Evolutionary conservation across 176 grass and related monocot genomes (phyloP), one percentile per base, ranked within the genome.

Genomic region (Aegilops tauschii): DNA sequence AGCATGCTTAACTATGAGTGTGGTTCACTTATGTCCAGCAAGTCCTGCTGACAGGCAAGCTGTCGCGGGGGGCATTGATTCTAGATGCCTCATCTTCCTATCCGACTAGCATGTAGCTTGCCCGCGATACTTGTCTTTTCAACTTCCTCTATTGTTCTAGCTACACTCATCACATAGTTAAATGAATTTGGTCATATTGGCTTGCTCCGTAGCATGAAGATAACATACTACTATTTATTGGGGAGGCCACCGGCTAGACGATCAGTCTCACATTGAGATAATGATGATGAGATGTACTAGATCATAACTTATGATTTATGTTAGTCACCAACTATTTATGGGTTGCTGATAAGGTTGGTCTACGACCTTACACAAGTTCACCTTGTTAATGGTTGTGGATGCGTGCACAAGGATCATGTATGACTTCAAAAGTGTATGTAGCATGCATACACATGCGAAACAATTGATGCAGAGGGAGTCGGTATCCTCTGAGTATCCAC

Each of bases 1-100:
- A 42, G 39, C 9, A 2, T 2, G 2, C 39, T 42, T 42, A 42
- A 9, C 39, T 42, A 42, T 42, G 39, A 42, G 1, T 10, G 2
- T 42, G 39, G 39, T 9, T 42, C 39, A 42, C 39, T 42, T 42
- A 10, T 42, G 39, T 9, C 39, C 39, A 42, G 9, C 39, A 9
- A 42, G 39, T 42, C 9, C 9, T 42, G 8, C 9, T 2, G 49
- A 16, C 6, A 20, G 54, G 58, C 58, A 61, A 23, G 58, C 18
- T 0, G 21, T 2, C 2, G 0, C 0, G n/a, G 58, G 21, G 1
- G 0, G 1, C 2, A 23, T 61, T n/a, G 21, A 7, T 61, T 61
- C 8, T 21, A 61, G 58, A 61, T 23, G 58, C 21, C 58, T 9
- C 58, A 6, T 23, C 58, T 61, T 61, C 21, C 21, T 23, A 61